These are phyloP conservation scores for Pseudogymnoascus destructans DNA, from an alignment of 2,329 filamentous ascomycete species.

Conservation along the genomic window DNA sequence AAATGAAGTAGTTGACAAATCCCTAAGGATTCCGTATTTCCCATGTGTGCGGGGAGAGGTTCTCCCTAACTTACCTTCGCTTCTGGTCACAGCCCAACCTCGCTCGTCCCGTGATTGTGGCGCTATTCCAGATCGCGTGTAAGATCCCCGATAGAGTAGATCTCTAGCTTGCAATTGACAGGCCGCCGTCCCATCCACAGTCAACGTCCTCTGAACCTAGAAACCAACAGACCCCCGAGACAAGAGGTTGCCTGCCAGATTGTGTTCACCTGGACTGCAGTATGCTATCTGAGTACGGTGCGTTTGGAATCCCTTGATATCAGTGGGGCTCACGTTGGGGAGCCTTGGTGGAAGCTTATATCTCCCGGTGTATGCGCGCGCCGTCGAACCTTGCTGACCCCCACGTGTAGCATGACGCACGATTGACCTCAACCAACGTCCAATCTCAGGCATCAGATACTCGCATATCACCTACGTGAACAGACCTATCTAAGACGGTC, in stretches of 20 bases:
- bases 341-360: slow-evolving; percentile 7
- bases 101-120: slow-evolving; percentile 8
- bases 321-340: slow-evolving; percentile 2
- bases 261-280: neutral
- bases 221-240: neutral
- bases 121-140: slow-evolving; percentile 8
- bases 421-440: neutral
- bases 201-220: neutral
- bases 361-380: slow-evolving; percentile 2
- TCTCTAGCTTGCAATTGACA: slow-evolving; percentile 8
- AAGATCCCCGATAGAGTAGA: slow-evolving; percentile 9
- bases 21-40: neutral
- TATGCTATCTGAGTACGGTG: slow-evolving; percentile 1
- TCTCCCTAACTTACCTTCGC: too few species aligned
- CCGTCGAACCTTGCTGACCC: neutral
- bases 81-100: neutral
- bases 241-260: neutral
- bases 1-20: neutral
- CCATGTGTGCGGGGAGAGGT: neutral
- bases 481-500: neutral
- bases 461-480: neutral
- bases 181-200: neutral
- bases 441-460: slow-evolving; percentile 1
- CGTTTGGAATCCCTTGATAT: slow-evolving; percentile 2
- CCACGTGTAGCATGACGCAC: slow-evolving; percentile 1